Base-by-base conservation (phyloP, 2,329 filamentous ascomycete species). In the Alternaria consortialis region DNA sequence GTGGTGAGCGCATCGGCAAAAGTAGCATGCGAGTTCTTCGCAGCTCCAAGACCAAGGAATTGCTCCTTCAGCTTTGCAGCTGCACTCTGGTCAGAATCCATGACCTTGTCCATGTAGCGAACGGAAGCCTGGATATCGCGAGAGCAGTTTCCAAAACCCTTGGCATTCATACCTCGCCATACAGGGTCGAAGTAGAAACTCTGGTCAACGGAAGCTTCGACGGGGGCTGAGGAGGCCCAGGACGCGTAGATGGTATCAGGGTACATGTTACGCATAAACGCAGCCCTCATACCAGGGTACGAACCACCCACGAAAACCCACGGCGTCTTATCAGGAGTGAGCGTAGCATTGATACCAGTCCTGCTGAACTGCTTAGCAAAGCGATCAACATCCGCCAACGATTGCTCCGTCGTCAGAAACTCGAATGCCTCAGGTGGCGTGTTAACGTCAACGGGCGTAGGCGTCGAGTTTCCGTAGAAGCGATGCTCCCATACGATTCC, bases 151-250 rank as follows among this genome's bases (percentile, higher is more conserved):
- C 74, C 75, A 27, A 73, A 80, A 15, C 80, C 79, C 40, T 77
- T 72, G 2, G 58, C 64, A 5, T 80, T 77, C 74, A 86, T 77
- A 3, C 82, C 83, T 11, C 77, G 78, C 64, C 82, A 82, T 2
- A 86, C 70, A 37, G 84, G 81, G 23, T 85, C 83, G 53, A 78
- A 85, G 67, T 85, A 86, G 23, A 79, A 72, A n/a, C 79, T 80
- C 80, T 85, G 84, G 58, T 85, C 79, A n/a, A 82, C 66, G 5
- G 72, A 75, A 3, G 83, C 83, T 65, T 87, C 74, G 0, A 84
- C 80, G 0, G 77, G 77, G 0, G 78, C 77, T 4, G 77, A 79
- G 4, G 77, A 77, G 11, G 77, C 76, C 44, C 69, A 80, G 1
- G 69, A 61, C 3, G 77, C 78, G 58, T 71, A 76, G 23, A 80